Base-by-base conservation (phyloP, 2,329 filamentous ascomycete genomes). In the Aplosporella prunicola region DNA sequence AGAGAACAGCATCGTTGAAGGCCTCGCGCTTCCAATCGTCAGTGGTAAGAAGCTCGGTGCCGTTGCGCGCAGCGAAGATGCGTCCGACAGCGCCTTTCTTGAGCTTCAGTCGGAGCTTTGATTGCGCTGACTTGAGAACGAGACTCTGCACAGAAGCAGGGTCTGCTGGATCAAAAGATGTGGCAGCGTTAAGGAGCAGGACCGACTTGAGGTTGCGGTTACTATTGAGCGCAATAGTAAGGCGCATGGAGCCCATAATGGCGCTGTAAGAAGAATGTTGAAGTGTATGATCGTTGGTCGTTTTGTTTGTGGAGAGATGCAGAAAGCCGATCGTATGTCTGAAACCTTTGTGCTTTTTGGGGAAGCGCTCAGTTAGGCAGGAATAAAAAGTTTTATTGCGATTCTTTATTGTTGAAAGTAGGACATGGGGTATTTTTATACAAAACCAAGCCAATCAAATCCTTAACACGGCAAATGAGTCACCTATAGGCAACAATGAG, bases 221-320 rank as follows among this genome's bases (percentile, higher is more conserved):
- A 10, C 50, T 34, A 45, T 58, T 59, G n/a, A 47, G 45, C 32
- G 49, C 48, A 30, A 58, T 23, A 5, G 54, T 57, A 37, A 59
- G 31, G 39, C 55, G 52, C 20, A 31, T 40, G 11, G 31, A 29
- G 14, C 25, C 25, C 34, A 36, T 36, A 7, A 20, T 17, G 5
- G 13, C n/a, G n/a, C n/a, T n/a, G n/a, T n/a, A n/a, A n/a, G n/a
- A n/a, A n/a, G n/a, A n/a, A n/a, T n/a, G n/a, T n/a, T n/a, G n/a
- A n/a, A n/a, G n/a, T 35, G 25, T 22, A 20, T 15, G 25, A 11
- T 13, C 11, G 16, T 15, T 22, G 17, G 16, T 20, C 1, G 33
- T 15, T 28, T 4, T 36, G 5, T 16, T 17, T 11, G 14, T 34
- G n/a, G 14, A 15, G 14, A 7, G 25, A 27, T n/a, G n/a, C n/a